Base-by-base conservation (phyloP, 768 basidiomycete species). In the Punctularia strigosozonata region DNA sequence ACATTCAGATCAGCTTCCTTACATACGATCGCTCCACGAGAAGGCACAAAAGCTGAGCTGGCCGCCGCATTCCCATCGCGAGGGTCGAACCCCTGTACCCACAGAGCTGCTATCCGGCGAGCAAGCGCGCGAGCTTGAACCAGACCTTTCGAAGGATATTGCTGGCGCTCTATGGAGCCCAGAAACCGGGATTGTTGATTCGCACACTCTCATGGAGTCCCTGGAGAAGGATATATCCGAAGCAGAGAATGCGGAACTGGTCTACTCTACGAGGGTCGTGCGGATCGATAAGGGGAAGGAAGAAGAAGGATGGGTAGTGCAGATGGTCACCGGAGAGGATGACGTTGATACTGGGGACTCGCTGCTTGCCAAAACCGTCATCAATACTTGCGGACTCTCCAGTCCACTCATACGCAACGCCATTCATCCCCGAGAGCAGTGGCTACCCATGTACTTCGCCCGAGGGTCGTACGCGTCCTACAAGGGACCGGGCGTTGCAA, bases 401-500 rank as follows among this genome's bases (percentile, higher is more conserved):
- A 75, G 75, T 31, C 69, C 72, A 22, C 66, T 86, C 42, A 63
- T 89, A 42, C 66, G 82, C 36, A 87, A 90, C 51, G 66, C 77
- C 4, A 55, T 89, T 35, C 66, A 84, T 12, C 73, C 76, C 0
- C 61, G 63, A 39, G 60, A 68, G 23, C 50, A 60, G 36, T 72
- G 70, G 8, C 68, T 90, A 39, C 77, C 83, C 1, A 75, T 87
- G 63, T 88, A 75, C 54, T 91, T 77, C 47, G 87, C 75, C 2
- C 73, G 74, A 42, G 90, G 91, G 6, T 85, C 87, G 4, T 98
- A 97, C 52, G 82, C 88, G 22, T 75, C 79, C 3, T 98, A 97
- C 58, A 69, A 70, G 35, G 91, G 92, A 5, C 77, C 79, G 0
- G 90, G 89, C 1, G 65, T 81, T 30, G 59, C 67, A 12, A 55